phyloP scores from a whole-genome alignment of 1,284 basidiomycete genomes.

The Sporisorium graminicola region DNA sequence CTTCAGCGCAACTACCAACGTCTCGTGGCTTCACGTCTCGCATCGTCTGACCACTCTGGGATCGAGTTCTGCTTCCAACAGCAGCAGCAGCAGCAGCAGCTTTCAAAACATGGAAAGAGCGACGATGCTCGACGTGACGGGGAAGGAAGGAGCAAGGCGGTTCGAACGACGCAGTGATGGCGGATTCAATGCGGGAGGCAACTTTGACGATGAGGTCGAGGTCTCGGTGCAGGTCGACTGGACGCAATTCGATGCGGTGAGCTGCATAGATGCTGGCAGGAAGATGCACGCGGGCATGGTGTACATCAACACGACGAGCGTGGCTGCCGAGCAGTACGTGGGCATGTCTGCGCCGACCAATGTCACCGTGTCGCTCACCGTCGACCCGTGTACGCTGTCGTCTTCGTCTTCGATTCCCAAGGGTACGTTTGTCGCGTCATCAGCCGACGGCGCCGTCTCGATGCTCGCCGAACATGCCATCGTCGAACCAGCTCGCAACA shows the following conservation, averaged over 20 bases:
- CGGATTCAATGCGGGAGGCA: conserved; percentile 16
- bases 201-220: conserved; percentile 38
- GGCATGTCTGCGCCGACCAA: conserved; percentile 30
- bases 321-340: conserved; percentile 11
- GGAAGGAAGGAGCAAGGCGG: background rate
- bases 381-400: conserved; percentile 74
- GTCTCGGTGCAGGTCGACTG: conserved; percentile 22
- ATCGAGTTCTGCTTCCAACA: background rate
- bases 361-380: conserved; percentile 26
- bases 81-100: conserved; percentile 3
- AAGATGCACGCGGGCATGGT: conserved; percentile 22
- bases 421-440: conserved; percentile 71
- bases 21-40: conserved; percentile 16
- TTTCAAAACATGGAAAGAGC: conserved; percentile 1
- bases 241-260: conserved; percentile 5
- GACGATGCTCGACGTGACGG: background rate
- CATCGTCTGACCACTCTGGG: conserved; percentile 16
- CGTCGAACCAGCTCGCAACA: conserved; percentile 60
- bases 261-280: conserved; percentile 11
- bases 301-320: conserved; percentile 30
- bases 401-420: conserved; percentile 73
- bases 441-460: conserved; percentile 17
- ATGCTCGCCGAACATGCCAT: conserved; percentile 28
- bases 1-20: conserved; percentile 25
- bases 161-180: conserved; percentile 11